Base-by-base conservation (phyloP, 164 flowering plant species). In the Pachysandra terminalis region DNA sequence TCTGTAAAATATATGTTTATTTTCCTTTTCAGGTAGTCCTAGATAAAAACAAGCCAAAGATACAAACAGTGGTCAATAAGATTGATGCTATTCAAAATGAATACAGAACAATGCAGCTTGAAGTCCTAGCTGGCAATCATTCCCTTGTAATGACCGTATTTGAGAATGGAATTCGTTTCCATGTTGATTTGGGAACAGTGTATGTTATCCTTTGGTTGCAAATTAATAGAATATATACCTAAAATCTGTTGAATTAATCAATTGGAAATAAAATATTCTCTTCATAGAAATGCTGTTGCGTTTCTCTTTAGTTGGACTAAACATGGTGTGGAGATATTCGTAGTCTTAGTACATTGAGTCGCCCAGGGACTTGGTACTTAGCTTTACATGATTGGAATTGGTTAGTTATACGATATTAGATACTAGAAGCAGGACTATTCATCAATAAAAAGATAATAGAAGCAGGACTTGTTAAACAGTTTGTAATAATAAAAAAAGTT, bases 31-130 rank as follows among this genome's bases (percentile, higher is more conserved):
- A 95, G 98, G 97, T 89, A 3, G 85, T 95, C 71, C 73, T 90
- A 70, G 99, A 95, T 73, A 95, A 95, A 76, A 84, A 90, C 77
- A 87, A 76, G 84, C 90, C 96, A 76, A 90, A 90, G 82, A 89
- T 95, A 75, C 84, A 82, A 76, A 92, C 98, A 56, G 98, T 95
- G 74, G 97, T 95, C 66, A 92, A 89, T 74, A 95, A 95, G 79
- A 76, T 76, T 66, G 96, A 95, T 77, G 81, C 85, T 40, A 95
- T 95, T 66, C 84, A 88, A 25, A 88, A 88, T 78, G 90, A 86
- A 72, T 95, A 81, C 79, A 86, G 96, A 75, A 92, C 97, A n/a
- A 92, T 92, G 97, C 88, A 90, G 79, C 94, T 95, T 61, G 97
- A 92, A 79, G 90, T 95, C 81, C 81, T 95, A 68, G 93, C 91